Base-by-base conservation (phyloP, 129 eudicot genomes). In the Lonicera japonica region DNA sequence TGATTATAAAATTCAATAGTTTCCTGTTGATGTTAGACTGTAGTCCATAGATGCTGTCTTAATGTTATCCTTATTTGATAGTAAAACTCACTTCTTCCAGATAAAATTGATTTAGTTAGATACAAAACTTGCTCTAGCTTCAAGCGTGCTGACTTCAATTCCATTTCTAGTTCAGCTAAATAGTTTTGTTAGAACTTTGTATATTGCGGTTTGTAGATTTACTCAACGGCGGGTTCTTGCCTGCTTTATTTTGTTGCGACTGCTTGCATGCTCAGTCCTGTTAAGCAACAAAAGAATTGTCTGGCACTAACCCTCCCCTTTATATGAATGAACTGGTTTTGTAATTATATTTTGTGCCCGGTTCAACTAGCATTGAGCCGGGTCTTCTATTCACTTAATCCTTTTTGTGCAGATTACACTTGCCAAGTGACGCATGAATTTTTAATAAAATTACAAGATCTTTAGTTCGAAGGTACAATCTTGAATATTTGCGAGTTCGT, bases 381-480 rank as follows among this genome's bases (percentile, higher is more conserved):
- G 83, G 89, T 67, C 23, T 48, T 57, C 81, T 79, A 77, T 88
- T 88, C 65, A 89, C 95, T 14, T 14, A 41, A 82, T 80, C 83
- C 65, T 89, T 89, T 80, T 69, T 82, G 81, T 89, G 96, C 96
- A 89, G 96, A 89, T 89, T 64, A 71, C 83, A 74, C 65, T 72
- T 75, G 75, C 73, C 73, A 68, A 73, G 77, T 68, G 65, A 71
- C 70, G 39, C 81, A 77, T 71, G 80, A 79, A 77, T 64, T 69
- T 29, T 73, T 79, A 56, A 62, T 70, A 75, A 65, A 69, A 65
- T 48, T 78, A 66, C 80, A 58, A 73, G 87, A 74, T 66, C 72
- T 72, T 58, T 73, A 61, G 61, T 41, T 60, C 73, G 70, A 69
- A 76, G 83, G 74, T 82, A 60, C 83, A 48, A 43, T 75, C 59